Base-by-base conservation (phyloP, 2,329 filamentous ascomycete species). In the Aspergillus tubingensis region DNA sequence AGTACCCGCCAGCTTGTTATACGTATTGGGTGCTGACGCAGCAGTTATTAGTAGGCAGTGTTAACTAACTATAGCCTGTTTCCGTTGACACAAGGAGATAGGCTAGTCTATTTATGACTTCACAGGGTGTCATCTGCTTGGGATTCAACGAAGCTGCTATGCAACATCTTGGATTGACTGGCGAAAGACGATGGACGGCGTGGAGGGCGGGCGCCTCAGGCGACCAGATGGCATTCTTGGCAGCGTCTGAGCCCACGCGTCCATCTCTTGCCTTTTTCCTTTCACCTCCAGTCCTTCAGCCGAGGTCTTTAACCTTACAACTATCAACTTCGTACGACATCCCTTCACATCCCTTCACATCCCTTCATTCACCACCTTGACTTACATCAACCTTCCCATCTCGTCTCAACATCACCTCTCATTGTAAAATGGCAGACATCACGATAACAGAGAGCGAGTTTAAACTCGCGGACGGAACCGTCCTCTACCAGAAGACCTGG, bases 401-500 rank as follows among this genome's bases (percentile, higher is more conserved):
- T 11, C 13, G 1, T 13, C 54, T 6, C 19, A 23, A 1, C 2
- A 13, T 23, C 19, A 7, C 5, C 10, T 19, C 17, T 19, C 17
- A 3, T 5, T 44, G 10, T 21, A 23, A 23, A 11, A 60, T 60
- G 54, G 15, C 41, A 19, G 59, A 61, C 41, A 41, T 61, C 49
- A 48, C 23, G 7, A 61, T 54, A 56, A 61, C 59, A 3, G 59
- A 61, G 23, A 13, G 48, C 15, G 49, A 57, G 23, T 58, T 61
- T 38, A 23, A 41, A 15, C 59, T 61, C 17, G 49, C 59, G 21
- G 59, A 61, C 38, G 58, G 44, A 4, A 6, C 38, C 3, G 32
- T 32, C 19, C 54, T 59, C 47, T 59, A 62, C 57, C 60, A 57
- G n/a, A 62, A 62, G 50, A 62, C 60, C 30, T 59, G 60, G 60